Conservation (phyloP, 208 protist species). For the Acanthamoeba royreba region DNA sequence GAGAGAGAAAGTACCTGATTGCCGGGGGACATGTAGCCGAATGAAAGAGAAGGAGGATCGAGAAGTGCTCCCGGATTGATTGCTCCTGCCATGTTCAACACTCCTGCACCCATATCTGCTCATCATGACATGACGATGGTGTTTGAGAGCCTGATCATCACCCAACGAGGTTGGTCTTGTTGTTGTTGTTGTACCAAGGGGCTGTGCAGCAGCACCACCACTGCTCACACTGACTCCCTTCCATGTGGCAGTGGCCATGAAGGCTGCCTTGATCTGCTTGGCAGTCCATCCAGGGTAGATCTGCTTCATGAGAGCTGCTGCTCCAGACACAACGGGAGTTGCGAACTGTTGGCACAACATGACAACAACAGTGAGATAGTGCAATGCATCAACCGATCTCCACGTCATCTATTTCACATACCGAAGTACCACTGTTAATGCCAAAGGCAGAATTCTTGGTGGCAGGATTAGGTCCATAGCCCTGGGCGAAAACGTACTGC, state of each 20-base stretch:
- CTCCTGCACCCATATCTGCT: neutral
- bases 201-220: neutral
- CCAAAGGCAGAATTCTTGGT: neutral
- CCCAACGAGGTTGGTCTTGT: too few relatives aligned
- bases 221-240: neutral
- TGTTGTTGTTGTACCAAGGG: too few relatives aligned
- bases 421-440: neutral
- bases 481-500: neutral
- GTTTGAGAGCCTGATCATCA: too few relatives aligned
- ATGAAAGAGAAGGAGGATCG: neutral
- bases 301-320: neutral
- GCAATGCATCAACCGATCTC: too few relatives aligned
- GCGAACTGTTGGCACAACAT: neutral
- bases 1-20: neutral
- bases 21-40: neutral
- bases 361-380: neutral
- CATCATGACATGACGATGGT: too few relatives aligned
- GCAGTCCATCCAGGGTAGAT: neutral
- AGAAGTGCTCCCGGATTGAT: neutral
- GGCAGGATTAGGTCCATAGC: neutral
- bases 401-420: too few relatives aligned
- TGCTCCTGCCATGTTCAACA: neutral
- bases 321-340: neutral
- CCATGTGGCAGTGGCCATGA: neutral
- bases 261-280: neutral